Conservation (phyloP, 441 rosid genomes). For the Viola pubescens region DNA sequence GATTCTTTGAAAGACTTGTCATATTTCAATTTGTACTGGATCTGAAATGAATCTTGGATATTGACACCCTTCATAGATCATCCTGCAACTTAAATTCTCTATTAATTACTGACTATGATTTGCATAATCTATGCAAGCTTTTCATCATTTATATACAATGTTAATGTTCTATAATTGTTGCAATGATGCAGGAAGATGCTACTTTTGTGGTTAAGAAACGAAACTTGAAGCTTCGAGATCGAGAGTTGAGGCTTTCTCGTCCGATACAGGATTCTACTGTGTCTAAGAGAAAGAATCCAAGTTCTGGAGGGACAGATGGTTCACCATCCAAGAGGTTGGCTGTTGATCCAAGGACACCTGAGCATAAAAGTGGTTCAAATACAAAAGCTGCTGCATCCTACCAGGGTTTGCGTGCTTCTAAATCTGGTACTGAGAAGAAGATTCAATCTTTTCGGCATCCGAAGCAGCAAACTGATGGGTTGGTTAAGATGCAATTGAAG, state of each 20-base stretch:
- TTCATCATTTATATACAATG: too few species aligned
- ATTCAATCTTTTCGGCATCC: slow-evolving; percentile 12
- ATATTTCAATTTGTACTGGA: too few species aligned
- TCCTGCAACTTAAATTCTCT: too few species aligned
- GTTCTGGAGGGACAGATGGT: slow-evolving; percentile 24
- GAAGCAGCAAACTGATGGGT: slow-evolving; percentile 20
- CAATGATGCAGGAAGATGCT: slow-evolving; percentile 60
- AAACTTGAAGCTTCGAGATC: slow-evolving; percentile 58
- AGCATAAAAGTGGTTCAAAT: slow-evolving; percentile 13
- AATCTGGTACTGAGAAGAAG: slow-evolving; percentile 47
- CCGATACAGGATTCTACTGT: slow-evolving; percentile 54
- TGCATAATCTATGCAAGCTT: too few species aligned
- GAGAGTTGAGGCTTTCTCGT: slow-evolving; percentile 62
- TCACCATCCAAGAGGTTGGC: slow-evolving; percentile 41
- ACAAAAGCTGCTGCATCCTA: slow-evolving; percentile 41
- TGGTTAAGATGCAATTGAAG: slow-evolving; percentile 31
- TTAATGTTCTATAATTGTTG: not conserved
- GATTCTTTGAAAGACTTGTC: too few species aligned
- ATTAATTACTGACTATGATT: too few species aligned
- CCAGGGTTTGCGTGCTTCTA: slow-evolving; percentile 79
- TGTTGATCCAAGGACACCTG: slow-evolving; percentile 35
- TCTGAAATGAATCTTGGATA: too few species aligned
- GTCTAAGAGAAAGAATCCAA: slow-evolving; percentile 51
- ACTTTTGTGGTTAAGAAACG: slow-evolving; percentile 53
- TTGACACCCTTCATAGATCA: too few species aligned